A percentile compares a stretch with the other conserved stretches of the same genome.
Evolutionary conservation across 768 basidiomycete genomes (phyloP).

Genomic region (Mycena capillaripes): DNA sequence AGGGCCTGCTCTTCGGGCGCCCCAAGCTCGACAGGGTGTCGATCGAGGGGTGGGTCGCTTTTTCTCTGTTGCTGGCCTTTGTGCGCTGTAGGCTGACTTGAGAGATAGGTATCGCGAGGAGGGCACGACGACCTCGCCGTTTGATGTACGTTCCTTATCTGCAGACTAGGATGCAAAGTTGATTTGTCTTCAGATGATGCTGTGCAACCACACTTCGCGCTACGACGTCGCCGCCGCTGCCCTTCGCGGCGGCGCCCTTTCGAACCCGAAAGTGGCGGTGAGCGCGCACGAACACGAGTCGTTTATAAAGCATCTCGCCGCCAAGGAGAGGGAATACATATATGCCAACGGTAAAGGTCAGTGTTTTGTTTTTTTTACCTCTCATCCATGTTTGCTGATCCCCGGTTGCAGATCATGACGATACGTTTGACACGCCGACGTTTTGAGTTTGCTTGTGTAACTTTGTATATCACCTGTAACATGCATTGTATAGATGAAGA

Average conservation of each 20-base stretch:
- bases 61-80: background rate
- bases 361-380: background rate
- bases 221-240: constrained; percentile 76
- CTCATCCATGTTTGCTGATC: background rate
- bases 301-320: constrained; percentile 69
- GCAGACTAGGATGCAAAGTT: no score
- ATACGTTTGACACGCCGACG: constrained; percentile 61
- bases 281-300: constrained; percentile 71
- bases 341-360: constrained; percentile 70
- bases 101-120: constrained; percentile 70
- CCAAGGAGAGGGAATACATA: constrained; percentile 75
- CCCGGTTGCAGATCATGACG: constrained; percentile 54
- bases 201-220: constrained; percentile 76
- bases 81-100: background rate
- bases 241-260: constrained; percentile 65
- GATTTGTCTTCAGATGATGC: constrained; percentile 71
- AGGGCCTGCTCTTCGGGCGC: constrained; percentile 74
- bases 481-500: no score
- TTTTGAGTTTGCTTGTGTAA: constrained; percentile 47
- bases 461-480: no score
- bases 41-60: constrained; percentile 60
- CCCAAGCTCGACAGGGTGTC: constrained; percentile 62
- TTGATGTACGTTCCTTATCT: constrained; percentile 63
- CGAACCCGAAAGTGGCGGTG: constrained; percentile 68
- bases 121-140: constrained; percentile 88